phyloP scores from a whole-genome alignment of 169 alveolate species.

The Cryptosporidium meleagridis region DNA sequence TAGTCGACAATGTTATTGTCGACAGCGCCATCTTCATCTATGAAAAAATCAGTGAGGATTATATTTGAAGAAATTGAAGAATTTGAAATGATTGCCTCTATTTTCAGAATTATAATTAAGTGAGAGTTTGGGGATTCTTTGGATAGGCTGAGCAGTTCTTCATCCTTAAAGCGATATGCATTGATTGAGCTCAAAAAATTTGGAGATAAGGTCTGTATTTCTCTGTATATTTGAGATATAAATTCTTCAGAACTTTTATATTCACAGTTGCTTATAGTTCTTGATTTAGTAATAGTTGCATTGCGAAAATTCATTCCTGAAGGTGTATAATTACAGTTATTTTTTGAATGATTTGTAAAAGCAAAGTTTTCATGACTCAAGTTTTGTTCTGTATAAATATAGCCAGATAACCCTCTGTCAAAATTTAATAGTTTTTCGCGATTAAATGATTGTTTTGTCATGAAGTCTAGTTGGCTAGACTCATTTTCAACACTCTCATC shows the following conservation, averaged over 20 bases:
- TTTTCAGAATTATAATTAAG: conserved; percentile 7
- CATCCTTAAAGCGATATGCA: conserved; percentile 5
- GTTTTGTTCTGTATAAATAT: background rate
- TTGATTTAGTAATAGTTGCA: background rate
- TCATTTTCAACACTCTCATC: background rate
- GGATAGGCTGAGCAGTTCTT: background rate
- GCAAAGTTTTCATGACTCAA: background rate
- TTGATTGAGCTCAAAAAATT: conserved; percentile 1
- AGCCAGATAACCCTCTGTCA: conserved; percentile 1
- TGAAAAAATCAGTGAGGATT: conserved; percentile 21
- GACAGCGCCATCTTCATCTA: conserved; percentile 2
- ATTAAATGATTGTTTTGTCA: background rate
- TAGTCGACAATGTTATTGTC: conserved; percentile 21
- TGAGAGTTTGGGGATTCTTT: background rate
- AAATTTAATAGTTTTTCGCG: background rate
- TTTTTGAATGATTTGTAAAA: no score
- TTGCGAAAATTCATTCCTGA: background rate
- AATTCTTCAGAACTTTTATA: conserved; percentile 8
- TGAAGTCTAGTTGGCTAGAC: background rate
- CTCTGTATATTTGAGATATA: conserved; percentile 39
- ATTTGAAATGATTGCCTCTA: conserved; percentile 16
- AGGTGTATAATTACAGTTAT: background rate
- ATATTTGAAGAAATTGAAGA: conserved; percentile 33
- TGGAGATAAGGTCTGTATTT: conserved; percentile 16
- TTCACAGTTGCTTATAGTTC: background rate